Evolutionary conservation across 1,284 basidiomycete genomes (phyloP), one percentile per base, ranked within the genome.

Genomic region (Apiotrichum laibachii): DNA sequence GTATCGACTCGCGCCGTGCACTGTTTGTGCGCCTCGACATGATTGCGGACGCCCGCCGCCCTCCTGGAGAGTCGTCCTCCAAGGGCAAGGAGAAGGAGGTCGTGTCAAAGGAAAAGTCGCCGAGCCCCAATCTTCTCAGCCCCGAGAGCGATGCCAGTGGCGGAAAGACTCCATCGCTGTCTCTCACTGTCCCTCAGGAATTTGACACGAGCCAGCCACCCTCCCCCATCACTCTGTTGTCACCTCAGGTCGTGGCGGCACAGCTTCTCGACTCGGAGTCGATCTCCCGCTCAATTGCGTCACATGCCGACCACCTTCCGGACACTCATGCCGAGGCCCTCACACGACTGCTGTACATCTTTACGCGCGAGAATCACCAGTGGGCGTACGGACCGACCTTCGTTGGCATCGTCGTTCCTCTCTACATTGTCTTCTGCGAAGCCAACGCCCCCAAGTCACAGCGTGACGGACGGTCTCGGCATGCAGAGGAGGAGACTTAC

Each of bases 271-370:
- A 59, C n/a, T 45, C 54, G 15, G 50, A 50, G 12, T 49, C 53
- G 50, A 2, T 60, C 60, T 35, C 53, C 56, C 34, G 47, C 13
- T 59, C 68, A 12, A 48, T 72, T 15, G 35, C 15, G 6, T 18
- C 49, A 16, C 35, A 50, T n/a, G 16, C 37, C 10, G n/a, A 34
- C 35, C 37, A 50, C 13, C 66, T 68, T 15, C 58, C 65, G 22
- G 76, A 77, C 43, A 72, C 73, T 0, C 74, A 79, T 48, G 63
- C 67, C 12, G 77, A 80, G 49, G 70, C 65, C 31, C 60, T 80
- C 5, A 70, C 69, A 4, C 72, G 79, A 3, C 61, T 80, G 31
- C 62, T 80, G 5, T 77, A 71, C 60, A 63, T 78, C 33, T 75
- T 77, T 53, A 63, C 69, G 15, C 65, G 68, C 8, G 45, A 69